Percentiles rank a stretch among this genome's conserved stretches.
phyloP scores from a whole-genome alignment of 805 yeast genomes.

The Saitoella complicata region DNA sequence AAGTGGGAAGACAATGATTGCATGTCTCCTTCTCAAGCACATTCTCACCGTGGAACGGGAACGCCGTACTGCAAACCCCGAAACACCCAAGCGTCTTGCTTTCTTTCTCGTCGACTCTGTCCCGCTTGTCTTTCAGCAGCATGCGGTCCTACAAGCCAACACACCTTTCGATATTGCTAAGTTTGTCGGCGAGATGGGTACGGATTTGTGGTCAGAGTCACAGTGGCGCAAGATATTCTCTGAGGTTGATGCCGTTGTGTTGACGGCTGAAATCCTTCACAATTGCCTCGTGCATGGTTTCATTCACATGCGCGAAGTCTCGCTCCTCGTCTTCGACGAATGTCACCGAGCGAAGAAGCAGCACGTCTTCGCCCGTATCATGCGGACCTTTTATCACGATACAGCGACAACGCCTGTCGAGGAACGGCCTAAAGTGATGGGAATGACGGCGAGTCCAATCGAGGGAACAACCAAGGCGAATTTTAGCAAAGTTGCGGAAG shows the following conservation, averaged over 20 bases:
- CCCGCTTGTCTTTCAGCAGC: conserved; percentile 4
- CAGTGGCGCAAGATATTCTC: not conserved
- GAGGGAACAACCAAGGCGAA: not conserved
- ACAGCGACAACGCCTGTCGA: not conserved
- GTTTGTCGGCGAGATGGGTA: conserved; percentile 3
- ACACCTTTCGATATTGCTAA: not conserved
- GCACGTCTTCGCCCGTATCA: conserved; percentile 4
- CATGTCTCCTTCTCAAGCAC: conserved; percentile 2
- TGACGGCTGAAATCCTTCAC: conserved; percentile 4
- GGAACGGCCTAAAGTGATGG: conserved; percentile 4
- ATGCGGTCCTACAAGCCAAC: conserved; percentile 1
- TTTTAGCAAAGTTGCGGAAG: not conserved
- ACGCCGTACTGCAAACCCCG: not conserved
- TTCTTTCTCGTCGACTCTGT: conserved; percentile 4
- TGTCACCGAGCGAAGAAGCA: conserved; percentile 7
- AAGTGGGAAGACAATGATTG: conserved; percentile 6
- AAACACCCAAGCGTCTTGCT: conserved; percentile 1
- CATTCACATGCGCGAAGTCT: not conserved
- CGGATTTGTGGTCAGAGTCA: not conserved
- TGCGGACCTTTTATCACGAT: conserved; percentile 3
- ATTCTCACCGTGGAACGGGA: conserved; percentile 1
- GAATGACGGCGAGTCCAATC: conserved; percentile 8
- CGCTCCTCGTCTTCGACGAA: conserved; percentile 7
- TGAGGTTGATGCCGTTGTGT: conserved; percentile 3
- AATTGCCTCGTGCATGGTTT: conserved; percentile 2